Conservation (phyloP, 192 early-diverging fungal genomes). For the Podila clonocystis region DNA sequence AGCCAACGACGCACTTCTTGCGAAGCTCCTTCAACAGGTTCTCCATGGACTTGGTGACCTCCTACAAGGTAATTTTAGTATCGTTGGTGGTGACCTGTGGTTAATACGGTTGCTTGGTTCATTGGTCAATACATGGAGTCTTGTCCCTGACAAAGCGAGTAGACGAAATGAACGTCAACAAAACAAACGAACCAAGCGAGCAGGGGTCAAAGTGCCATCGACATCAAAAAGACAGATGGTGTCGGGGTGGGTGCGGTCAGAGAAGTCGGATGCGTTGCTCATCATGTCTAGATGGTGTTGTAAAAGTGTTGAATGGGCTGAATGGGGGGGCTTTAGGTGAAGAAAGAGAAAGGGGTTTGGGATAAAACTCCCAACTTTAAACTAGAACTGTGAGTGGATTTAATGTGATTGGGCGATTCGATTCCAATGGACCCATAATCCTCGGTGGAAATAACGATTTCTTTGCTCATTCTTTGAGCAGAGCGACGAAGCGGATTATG, state of each 20-base stretch:
- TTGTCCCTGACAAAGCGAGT: neutral
- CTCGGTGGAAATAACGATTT: neutral
- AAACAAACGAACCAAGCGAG: constrained; percentile 74
- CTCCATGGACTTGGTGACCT: constrained; percentile 81
- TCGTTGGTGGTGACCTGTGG: neutral
- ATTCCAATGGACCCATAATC: neutral
- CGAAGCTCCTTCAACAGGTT: constrained; percentile 80
- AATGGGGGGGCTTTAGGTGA: neutral
- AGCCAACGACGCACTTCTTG: constrained; percentile 93
- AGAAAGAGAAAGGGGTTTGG: neutral
- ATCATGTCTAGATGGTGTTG: neutral
- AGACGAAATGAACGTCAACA: neutral
- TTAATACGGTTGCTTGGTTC: too few relatives aligned
- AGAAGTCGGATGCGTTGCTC: constrained; percentile 32
- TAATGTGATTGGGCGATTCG: neutral
- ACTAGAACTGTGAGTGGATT: neutral
- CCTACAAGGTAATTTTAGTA: constrained; percentile 53
- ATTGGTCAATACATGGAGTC: neutral
- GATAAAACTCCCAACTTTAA: neutral
- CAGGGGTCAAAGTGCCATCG: constrained; percentile 96
- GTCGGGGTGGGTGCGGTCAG: constrained; percentile 76
- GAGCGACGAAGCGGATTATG: too few relatives aligned
- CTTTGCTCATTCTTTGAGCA: too few relatives aligned
- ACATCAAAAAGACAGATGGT: constrained; percentile 96
- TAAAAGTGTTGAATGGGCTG: neutral